Evolutionary conservation across 2,329 filamentous ascomycete genomes (phyloP).

Genomic region (Ascochyta pisi): DNA sequence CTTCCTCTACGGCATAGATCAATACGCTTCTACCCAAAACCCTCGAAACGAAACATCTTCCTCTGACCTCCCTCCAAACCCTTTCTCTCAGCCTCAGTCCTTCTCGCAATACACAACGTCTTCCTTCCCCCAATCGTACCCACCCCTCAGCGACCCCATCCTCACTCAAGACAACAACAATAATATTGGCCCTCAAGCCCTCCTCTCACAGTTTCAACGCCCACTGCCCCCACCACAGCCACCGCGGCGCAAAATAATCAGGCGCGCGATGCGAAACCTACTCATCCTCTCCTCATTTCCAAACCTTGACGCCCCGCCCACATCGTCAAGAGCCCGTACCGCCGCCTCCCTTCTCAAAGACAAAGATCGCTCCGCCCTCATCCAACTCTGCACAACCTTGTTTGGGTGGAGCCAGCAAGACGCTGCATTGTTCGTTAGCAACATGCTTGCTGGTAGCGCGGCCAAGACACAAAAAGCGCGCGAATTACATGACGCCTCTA

Average conservation of each 20-base stretch:
- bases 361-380: constrained; percentile 56
- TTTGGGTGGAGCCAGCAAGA: constrained; percentile 43
- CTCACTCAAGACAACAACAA: constrained; percentile 21
- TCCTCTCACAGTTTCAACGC: constrained; percentile 34
- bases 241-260: constrained; percentile 49
- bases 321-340: constrained; percentile 57
- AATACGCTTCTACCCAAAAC: constrained; percentile 36
- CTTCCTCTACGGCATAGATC: constrained; percentile 49
- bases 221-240: constrained; percentile 26
- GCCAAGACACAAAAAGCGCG: constrained; percentile 54
- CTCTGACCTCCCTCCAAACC: constrained; percentile 32
- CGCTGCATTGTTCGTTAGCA: constrained; percentile 37
- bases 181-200: constrained; percentile 25
- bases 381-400: constrained; percentile 60
- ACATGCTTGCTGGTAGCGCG: constrained; percentile 53
- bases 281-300: constrained; percentile 60
- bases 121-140: constrained; percentile 33
- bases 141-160: constrained; percentile 40
- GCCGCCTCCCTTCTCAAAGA: constrained; percentile 48
- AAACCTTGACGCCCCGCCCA: constrained; percentile 51
- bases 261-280: constrained; percentile 63
- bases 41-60: constrained; percentile 25
- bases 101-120: constrained; percentile 29
- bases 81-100: constrained; percentile 32
- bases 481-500: constrained; percentile 29